Evolutionary conservation across 2,329 filamentous ascomycete genomes (phyloP).

Genomic region (Aspergillus pseudonomiae): DNA sequence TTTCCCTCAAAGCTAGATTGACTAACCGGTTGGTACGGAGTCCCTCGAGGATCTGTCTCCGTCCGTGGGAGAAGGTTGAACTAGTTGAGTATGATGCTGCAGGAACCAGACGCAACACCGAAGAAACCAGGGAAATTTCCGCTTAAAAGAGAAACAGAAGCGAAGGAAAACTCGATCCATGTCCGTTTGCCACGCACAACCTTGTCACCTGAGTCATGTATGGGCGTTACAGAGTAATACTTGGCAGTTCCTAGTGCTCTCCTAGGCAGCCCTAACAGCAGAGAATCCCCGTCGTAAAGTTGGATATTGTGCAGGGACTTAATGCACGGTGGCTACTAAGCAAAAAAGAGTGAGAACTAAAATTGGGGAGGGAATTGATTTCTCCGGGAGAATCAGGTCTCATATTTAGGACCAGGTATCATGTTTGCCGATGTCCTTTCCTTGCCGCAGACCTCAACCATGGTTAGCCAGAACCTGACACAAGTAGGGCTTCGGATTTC

Average conservation of each 20-base stretch:
- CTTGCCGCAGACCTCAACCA: background rate
- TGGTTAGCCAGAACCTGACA: constrained; percentile 1
- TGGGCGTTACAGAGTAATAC: background rate
- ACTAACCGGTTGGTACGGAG: background rate
- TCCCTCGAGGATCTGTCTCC: background rate
- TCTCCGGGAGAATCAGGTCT: background rate
- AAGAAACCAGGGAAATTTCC: background rate
- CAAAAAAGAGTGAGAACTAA: constrained; percentile 3
- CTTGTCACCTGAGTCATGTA: background rate
- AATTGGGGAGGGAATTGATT: background rate
- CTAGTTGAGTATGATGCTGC: background rate
- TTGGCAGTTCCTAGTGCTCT: background rate
- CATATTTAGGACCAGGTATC: background rate
- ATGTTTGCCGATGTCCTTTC: background rate
- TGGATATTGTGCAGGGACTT: background rate
- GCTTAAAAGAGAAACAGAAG: background rate
- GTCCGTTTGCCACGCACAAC: background rate
- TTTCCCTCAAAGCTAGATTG: background rate
- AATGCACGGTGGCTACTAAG: background rate
- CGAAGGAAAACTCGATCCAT: no score
- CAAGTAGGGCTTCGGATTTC: background rate
- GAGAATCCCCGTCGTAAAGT: background rate
- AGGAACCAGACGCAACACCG: background rate
- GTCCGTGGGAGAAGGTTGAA: no score
- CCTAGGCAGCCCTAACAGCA: background rate